Base-by-base conservation (phyloP, 108 stramenopile genomes). In the Stephanodiscus minutulus region DNA sequence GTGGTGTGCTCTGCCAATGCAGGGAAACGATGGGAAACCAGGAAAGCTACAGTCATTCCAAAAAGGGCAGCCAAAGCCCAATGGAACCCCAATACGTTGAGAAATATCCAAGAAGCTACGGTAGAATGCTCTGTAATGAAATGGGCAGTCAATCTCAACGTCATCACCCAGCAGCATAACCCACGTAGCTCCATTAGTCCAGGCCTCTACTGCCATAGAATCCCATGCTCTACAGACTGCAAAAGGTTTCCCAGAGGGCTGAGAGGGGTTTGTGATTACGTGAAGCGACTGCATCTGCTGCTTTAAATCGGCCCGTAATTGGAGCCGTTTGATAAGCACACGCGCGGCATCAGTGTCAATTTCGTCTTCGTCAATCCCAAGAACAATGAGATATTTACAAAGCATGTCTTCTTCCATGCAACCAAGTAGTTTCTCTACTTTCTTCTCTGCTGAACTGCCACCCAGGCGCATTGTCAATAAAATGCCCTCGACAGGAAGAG, bases 1-100 rank as follows among this genome's bases (percentile, higher is more conserved):
- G 37, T 41, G 71, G 56, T 87, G 87, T 17, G 2, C 20, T 31
- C 54, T 79, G n/a, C 79, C 79, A 58, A 87, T 68, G 15, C 46
- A 36, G 20, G 87, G 87, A 70, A 87, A 87, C 5, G 76, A 83
- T 21, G 87, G 87, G 59, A 87, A 87, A 3, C 83, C 83, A n/a
- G 76, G 71, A 52, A 87, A 87, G 21, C 61, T 73, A 28, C 18
- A 20, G 58, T 87, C 87, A n/a, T 81, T 73, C 71, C 72, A 85
- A 72, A 22, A 57, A 0, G 82, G 75, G 68, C 83, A 83, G 35
- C 82, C 87, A 66, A 83, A 82, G 22, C 71, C 62, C n/a, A 74
- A 66, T 13, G 71, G 72, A 29, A 65, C n/a, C 12, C 46, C 37
- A 7, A 71, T 49, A 9, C 49, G 21, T 1, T 63, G 36, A 13